A percentile compares a stretch with the other conserved stretches of the same genome.
Conservation (phyloP, 805 yeast species). For the Kregervanrija fluxuum region DNA sequence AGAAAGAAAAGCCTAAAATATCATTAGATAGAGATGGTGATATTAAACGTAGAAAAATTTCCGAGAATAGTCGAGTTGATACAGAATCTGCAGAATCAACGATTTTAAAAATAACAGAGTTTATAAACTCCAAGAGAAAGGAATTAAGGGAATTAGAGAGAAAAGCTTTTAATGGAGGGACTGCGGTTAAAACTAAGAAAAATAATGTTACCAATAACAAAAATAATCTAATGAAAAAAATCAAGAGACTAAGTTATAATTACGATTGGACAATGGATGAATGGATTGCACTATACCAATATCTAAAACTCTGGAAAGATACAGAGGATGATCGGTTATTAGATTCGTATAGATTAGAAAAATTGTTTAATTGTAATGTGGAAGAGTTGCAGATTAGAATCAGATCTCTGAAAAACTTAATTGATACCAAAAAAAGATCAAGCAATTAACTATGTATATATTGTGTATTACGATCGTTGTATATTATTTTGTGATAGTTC, state of each 20-base stretch:
- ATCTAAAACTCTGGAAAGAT: conserved; percentile 15
- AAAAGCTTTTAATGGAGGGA: not conserved
- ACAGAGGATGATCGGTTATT: conserved; percentile 11
- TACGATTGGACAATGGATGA: conserved; percentile 15
- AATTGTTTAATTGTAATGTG: conserved; percentile 19
- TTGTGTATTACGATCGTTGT: not conserved
- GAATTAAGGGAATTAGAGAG: conserved; percentile 1
- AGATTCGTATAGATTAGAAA: not conserved
- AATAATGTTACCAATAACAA: too few relatives aligned
- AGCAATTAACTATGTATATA: not conserved
- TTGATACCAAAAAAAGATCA: conserved; percentile 13
- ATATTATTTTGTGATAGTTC: not conserved
- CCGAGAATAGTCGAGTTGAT: too few relatives aligned
- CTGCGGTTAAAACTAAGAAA: not conserved
- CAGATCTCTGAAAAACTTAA: conserved; percentile 12
- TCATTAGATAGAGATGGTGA: too few relatives aligned
- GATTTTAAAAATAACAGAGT: conserved; percentile 18
- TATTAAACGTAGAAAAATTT: too few relatives aligned
- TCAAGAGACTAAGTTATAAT: not conserved
- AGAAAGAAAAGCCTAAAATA: not conserved
- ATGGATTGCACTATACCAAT: conserved; percentile 19
- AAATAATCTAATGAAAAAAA: not conserved
- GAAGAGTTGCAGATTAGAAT: conserved; percentile 17
- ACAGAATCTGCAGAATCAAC: conserved; percentile 11
- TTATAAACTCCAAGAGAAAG: conserved; percentile 14